Conservation (phyloP, 495 filamentous ascomycete species). For the Hyaloscypha hepaticicola region DNA sequence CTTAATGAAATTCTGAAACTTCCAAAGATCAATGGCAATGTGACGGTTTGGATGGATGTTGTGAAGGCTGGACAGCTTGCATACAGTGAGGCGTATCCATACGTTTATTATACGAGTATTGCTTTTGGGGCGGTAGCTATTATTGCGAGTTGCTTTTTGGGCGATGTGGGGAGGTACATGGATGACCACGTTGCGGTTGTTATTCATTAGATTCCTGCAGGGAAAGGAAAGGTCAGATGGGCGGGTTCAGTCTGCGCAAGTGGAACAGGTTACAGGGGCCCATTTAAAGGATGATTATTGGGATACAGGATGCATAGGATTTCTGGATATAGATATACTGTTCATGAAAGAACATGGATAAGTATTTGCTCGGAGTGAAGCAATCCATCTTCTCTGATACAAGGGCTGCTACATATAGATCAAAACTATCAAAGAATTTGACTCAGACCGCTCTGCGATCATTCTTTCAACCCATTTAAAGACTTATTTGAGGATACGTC, state of each 20-base stretch:
- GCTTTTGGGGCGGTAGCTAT: conserved; percentile 63
- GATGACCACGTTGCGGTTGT: conserved; percentile 67
- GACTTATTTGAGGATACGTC: too few relatives aligned
- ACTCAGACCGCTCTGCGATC: too few relatives aligned
- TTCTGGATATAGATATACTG: neutral
- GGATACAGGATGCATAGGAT: neutral
- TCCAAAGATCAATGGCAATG: conserved; percentile 55
- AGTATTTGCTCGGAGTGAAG: neutral
- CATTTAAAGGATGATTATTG: neutral
- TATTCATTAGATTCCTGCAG: conserved; percentile 39
- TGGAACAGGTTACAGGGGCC: neutral
- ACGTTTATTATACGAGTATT: conserved; percentile 65
- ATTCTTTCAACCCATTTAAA: too few relatives aligned
- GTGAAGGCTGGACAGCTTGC: conserved; percentile 60
- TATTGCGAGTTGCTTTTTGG: conserved; percentile 59
- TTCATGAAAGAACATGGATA: neutral
- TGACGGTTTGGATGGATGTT: conserved; percentile 52
- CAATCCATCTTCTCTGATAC: neutral
- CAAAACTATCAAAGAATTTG: too few relatives aligned
- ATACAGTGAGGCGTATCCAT: conserved; percentile 62
- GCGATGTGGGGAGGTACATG: conserved; percentile 63
- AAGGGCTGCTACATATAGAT: too few relatives aligned
- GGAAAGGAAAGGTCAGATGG: neutral
- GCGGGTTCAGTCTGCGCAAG: neutral
- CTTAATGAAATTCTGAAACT: conserved; percentile 51